phyloP scores from a whole-genome alignment of 768 basidiomycete species.

The Pleurotus giganteus region DNA sequence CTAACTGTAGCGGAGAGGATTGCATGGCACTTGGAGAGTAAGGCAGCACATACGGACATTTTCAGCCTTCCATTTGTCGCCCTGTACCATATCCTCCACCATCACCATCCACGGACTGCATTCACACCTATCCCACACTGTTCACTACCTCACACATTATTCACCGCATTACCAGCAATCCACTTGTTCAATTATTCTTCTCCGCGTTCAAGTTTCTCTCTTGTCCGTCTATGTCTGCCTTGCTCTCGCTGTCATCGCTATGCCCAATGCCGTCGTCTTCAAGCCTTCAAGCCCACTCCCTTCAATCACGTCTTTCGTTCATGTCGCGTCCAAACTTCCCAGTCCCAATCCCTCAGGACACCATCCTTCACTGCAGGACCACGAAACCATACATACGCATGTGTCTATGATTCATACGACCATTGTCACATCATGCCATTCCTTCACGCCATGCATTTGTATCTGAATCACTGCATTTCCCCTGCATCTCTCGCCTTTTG shows the following conservation, averaged over 20 bases:
- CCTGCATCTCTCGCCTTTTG: conserved; percentile 14
- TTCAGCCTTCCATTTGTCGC: conserved; percentile 4
- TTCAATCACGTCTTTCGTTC: conserved; percentile 7
- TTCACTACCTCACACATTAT: conserved; percentile 4
- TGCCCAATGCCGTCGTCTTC: conserved; percentile 5
- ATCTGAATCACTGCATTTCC: conserved; percentile 16
- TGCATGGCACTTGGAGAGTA: conserved; percentile 46
- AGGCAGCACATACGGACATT: conserved; percentile 14
- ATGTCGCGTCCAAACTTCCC: not conserved
- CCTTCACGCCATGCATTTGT: conserved; percentile 5
- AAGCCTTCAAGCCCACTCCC: conserved; percentile 7
- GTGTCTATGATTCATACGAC: conserved; percentile 20
- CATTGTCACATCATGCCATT: conserved; percentile 8
- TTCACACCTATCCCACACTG: conserved; percentile 7
- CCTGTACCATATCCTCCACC: not conserved
- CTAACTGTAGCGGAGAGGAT: conserved; percentile 41
- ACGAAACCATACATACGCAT: conserved; percentile 14
- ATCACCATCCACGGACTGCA: conserved; percentile 3
- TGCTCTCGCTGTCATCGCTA: conserved; percentile 11
- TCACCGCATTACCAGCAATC: conserved; percentile 1
- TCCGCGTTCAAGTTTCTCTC: conserved; percentile 1
- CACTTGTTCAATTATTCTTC: conserved; percentile 5
- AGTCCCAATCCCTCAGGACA: not conserved
- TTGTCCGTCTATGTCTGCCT: conserved; percentile 12
- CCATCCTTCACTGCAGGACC: conserved; percentile 1